Evolutionary conservation across 2,329 filamentous ascomycete genomes (phyloP).

Genomic region (Alternaria triticina): DNA sequence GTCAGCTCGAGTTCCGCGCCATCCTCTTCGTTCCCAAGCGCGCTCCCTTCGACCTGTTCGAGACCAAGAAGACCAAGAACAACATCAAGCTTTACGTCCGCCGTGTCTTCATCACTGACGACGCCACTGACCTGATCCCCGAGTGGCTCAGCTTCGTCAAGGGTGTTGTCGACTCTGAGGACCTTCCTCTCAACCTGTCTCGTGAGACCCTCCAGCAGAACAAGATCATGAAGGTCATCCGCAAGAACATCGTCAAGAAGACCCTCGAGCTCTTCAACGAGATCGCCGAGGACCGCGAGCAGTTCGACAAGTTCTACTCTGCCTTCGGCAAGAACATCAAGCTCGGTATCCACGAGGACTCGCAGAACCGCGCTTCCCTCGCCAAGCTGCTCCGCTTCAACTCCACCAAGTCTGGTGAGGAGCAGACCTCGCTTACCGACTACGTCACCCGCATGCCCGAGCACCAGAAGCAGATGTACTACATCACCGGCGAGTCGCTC

Average conservation of each 20-base stretch:
- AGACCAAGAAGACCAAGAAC: constrained; percentile 99
- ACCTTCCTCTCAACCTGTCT: constrained; percentile 98
- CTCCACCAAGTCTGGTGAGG: constrained; percentile 98
- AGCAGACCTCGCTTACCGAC: constrained; percentile 92
- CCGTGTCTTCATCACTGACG: constrained; percentile 99
- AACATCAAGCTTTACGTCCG: constrained; percentile 99
- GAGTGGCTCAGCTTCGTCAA: constrained; percentile 99
- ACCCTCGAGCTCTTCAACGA: constrained; percentile 98
- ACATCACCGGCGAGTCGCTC: constrained; percentile 99
- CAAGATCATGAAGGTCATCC: constrained; percentile 99
- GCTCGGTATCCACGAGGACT: constrained; percentile 99
- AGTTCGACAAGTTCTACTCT: constrained; percentile 99
- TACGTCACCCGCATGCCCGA: constrained; percentile 99
- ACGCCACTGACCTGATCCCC: constrained; percentile 97
- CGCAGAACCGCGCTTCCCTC: constrained; percentile 89
- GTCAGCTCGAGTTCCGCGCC: constrained; percentile 99
- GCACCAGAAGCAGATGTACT: constrained; percentile 99
- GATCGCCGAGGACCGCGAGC: constrained; percentile 99
- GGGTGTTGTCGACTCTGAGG: constrained; percentile 99
- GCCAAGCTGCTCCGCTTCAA: constrained; percentile 99
- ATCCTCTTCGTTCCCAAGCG: constrained; percentile 99
- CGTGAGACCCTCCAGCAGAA: constrained; percentile 99
- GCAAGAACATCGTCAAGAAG: constrained; percentile 99
- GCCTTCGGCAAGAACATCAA: constrained; percentile 99
- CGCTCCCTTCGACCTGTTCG: constrained; percentile 98